Base-by-base conservation (phyloP, 2,329 filamentous ascomycete species). In the Coniochaeta pulveracea region DNA sequence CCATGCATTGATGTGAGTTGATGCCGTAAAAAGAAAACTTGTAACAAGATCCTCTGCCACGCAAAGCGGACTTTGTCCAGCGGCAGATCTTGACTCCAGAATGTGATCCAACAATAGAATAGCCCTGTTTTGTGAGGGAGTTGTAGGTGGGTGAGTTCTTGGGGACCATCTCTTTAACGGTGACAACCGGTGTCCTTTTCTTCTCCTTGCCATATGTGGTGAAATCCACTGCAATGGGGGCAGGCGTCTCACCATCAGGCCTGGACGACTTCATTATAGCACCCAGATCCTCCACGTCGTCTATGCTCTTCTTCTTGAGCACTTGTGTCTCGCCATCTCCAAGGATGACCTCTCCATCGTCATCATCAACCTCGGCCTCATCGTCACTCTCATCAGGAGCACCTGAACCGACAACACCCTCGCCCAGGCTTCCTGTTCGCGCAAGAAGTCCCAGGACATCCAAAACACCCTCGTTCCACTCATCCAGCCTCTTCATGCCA, bases 21-120 rank as follows among this genome's bases (percentile, higher is more conserved):
- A 98, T 98, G 31, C 89, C 89, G 56, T 98, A 98, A 56, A 98
- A 93, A 0, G 85, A 93, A 57, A 77, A 95, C 52, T 98, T 96
- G 69, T 98, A 98, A 64, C 89, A 98, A 16, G 85, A 93, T 4
- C 89, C 91, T 25, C 89, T 80, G 10, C 89, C 89, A 24, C 89
- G 83, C 1, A 96, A 76, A 8, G 89, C 89, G 2, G 88, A 95
- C 59, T 98, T 98, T 8, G 91, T 96, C 89, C 89, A 98, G 19
- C 91, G 84, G 53, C 89, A 98, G 47, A 95, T 94, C 58, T 96
- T 96, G 43, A 96, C 89, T 19, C 89, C 89, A 0, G 85, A 93
- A 59, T 96, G 91, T 1, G 85, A 89, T 34, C 91, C 91, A 23
- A 98, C 82, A 37, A 96, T 95, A 1, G 83, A 80, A 54, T 96